These are phyloP conservation scores for Carex myosuroides DNA, from an alignment of 176 grass and related monocot species.

Conservation along the genomic window DNA sequence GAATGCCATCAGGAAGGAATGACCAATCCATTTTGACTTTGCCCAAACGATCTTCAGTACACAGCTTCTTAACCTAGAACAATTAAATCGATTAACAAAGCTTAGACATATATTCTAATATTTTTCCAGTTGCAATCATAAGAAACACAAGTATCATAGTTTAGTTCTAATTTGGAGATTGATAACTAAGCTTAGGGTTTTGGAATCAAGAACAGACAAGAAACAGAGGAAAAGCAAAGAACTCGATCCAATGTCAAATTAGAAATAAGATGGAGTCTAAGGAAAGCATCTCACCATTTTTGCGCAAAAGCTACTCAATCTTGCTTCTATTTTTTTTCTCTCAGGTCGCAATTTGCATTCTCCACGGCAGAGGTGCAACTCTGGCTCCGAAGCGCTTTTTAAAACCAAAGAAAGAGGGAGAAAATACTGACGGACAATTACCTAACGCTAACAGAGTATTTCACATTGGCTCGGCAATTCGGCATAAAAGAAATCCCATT, in stretches of 20 bases:
- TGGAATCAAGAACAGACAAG: neutral
- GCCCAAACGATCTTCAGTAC: neutral
- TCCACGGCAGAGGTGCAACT: neutral
- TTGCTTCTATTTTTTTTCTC: neutral
- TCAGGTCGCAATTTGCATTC: neutral
- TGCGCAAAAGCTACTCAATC: neutral
- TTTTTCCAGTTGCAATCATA: neutral
- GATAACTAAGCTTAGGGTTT: neutral
- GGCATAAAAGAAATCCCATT: too few species aligned
- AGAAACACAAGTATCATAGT: neutral
- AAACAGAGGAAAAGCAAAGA: neutral
- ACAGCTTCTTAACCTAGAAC: neutral
- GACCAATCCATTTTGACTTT: neutral
- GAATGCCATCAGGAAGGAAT: neutral
- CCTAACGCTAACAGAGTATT: too few species aligned
- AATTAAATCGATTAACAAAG: neutral
- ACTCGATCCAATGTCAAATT: neutral
- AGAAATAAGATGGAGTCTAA: neutral
- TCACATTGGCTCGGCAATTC: too few species aligned
- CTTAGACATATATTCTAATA: neutral
- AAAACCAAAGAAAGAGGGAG: neutral
- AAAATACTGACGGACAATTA: neutral
- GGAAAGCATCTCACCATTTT: neutral
- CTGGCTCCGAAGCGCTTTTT: neutral
- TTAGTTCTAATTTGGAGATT: neutral